These are phyloP conservation scores for Hymenoscyphus albidus DNA, from an alignment of 2,329 filamentous ascomycete genomes.

Conservation along the genomic window DNA sequence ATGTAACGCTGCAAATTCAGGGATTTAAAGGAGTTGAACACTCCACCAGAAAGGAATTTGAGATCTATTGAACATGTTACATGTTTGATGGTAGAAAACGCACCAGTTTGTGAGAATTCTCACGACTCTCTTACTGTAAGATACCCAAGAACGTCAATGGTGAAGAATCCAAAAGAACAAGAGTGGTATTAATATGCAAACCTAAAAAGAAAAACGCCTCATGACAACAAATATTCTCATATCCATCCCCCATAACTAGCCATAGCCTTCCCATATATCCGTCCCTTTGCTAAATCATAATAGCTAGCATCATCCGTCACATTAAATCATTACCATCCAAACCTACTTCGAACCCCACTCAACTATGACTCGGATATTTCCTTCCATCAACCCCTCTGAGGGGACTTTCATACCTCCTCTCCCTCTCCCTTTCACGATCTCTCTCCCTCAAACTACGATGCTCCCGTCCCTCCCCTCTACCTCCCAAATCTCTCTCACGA, in stretches of 20 bases:
- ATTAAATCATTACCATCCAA: slow-evolving; percentile 1
- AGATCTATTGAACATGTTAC: too few relatives aligned
- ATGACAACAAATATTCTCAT: not conserved
- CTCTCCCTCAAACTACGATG: not conserved
- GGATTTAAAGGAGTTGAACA: too few relatives aligned
- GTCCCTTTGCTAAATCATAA: too few relatives aligned
- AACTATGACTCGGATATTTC: slow-evolving; percentile 26
- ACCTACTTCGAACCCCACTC: not conserved
- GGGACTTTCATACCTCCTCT: slow-evolving; percentile 22
- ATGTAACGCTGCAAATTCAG: too few relatives aligned
- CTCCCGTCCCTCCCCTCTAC: not conserved
- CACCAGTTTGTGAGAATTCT: too few relatives aligned
- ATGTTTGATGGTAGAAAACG: too few relatives aligned
- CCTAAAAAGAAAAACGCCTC: not conserved
- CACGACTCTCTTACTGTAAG: too few relatives aligned
- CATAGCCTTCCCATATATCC: not conserved
- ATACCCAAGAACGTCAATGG: too few relatives aligned
- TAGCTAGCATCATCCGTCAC: not conserved
- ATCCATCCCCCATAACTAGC: not conserved
- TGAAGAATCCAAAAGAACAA: not conserved
- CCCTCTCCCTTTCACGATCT: slow-evolving; percentile 6
- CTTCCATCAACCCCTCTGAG: slow-evolving; percentile 32
- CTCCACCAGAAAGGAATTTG: too few relatives aligned
- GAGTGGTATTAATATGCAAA: not conserved
- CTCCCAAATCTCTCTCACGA: too few relatives aligned